A percentile compares a stretch with the other conserved stretches of the same genome.
Evolutionary conservation across 345 rosid species (phyloP).

Genomic region (Hibiscus tridactylites): DNA sequence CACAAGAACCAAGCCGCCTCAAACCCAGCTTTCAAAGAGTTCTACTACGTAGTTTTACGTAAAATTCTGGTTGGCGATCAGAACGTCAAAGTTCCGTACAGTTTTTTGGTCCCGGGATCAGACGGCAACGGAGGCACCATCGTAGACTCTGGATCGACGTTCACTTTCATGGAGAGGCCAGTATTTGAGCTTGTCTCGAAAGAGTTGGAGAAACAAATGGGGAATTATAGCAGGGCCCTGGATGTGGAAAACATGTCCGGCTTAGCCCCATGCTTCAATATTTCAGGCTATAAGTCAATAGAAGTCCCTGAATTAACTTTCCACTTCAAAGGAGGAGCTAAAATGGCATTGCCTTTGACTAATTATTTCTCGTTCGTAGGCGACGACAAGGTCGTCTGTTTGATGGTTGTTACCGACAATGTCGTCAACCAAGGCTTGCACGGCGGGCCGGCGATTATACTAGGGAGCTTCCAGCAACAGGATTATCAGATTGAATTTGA

Average conservation of each 20-base stretch:
- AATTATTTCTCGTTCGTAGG: slow-evolving; percentile 51
- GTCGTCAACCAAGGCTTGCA: slow-evolving; percentile 8
- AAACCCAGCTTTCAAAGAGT: slow-evolving; percentile 33
- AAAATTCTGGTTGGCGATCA: slow-evolving; percentile 51
- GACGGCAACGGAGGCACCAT: slow-evolving; percentile 80
- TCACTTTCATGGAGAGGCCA: slow-evolving; percentile 72
- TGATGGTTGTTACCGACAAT: slow-evolving; percentile 37
- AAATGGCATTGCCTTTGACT: slow-evolving; percentile 50
- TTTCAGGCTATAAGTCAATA: slow-evolving; percentile 35
- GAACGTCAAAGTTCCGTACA: slow-evolving; percentile 54
- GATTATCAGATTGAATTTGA: slow-evolving; percentile 70
- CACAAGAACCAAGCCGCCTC: slow-evolving; percentile 31
- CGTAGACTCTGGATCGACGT: slow-evolving; percentile 85
- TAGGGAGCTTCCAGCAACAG: slow-evolving; percentile 84
- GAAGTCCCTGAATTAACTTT: slow-evolving; percentile 42
- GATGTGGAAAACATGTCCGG: slow-evolving; percentile 40
- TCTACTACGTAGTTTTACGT: slow-evolving; percentile 57
- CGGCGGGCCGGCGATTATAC: slow-evolving; percentile 67
- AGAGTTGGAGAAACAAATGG: slow-evolving; percentile 58
- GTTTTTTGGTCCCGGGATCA: slow-evolving; percentile 37
- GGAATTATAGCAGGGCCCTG: slow-evolving; percentile 34
- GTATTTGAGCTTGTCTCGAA: slow-evolving; percentile 41
- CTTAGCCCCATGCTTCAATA: slow-evolving; percentile 59
- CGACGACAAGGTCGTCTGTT: slow-evolving; percentile 26
- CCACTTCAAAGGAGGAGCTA: slow-evolving; percentile 77